Evolutionary conservation across 345 rosid genomes (phyloP), one percentile per base, ranked within the genome.

Genomic region (Eucalyptus regnans): DNA sequence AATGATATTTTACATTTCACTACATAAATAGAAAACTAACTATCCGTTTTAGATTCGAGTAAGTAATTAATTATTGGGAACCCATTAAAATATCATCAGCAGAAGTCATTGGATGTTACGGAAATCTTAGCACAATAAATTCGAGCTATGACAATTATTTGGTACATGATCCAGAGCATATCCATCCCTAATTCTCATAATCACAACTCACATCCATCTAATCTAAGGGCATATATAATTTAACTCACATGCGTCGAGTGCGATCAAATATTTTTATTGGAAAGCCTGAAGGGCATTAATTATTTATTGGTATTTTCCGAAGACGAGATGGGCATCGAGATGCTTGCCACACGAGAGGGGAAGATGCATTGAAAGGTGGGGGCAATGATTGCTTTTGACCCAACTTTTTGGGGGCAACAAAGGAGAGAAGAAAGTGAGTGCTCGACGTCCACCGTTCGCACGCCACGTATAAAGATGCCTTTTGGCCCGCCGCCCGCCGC

Each of bases 11-110:
- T 16, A 33, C 5, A 31, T 68, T 15, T 16, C 2, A 15, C 0
- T 31, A 31, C 4, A 31, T 66, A 66, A 7, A 31, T 4, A 15
- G 3, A 12, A 41, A 71, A 71, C 3, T 37, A 6, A 2, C 4
- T 9, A 12, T 37, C 2, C 0, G 8, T 37, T 71, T 22, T 33
- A 37, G 10, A 71, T 9, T 33, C 7, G 1, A 5, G 0, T 9
- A 71, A 37, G 81, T 18, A 37, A 17, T 31, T 9, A 33, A 18
- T 20, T 71, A 37, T 18, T 31, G 10, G 1, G 12, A 71, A 37
- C 46, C 25, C 14, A 9, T 17, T 37, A 71, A 71, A 71, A 71
- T 33, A 71, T 18, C 33, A 68, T 15, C 17, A n/a, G 80, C 80
- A 33, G 18, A 9, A 37, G 46, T 43, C 37, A 71, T 33, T 10